Conservation (phyloP, 2,329 filamentous ascomycete species). For the Orbilia ellipsospora region DNA sequence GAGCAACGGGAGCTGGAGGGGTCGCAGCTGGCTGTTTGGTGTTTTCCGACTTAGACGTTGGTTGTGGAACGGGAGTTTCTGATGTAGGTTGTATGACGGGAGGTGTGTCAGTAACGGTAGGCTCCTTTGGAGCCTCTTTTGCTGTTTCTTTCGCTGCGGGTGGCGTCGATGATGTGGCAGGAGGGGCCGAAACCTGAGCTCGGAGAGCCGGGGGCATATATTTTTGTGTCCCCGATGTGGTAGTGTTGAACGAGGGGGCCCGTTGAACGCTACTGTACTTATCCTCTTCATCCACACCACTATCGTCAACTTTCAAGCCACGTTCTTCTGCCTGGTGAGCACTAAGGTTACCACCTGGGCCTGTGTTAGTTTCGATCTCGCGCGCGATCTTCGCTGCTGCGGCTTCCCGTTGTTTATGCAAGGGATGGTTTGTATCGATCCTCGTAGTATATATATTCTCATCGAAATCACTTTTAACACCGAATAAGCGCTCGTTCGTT, state of each 20-base stretch:
- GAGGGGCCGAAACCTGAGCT: conserved; percentile 66
- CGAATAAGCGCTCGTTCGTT: conserved; percentile 86
- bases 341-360: conserved; percentile 73
- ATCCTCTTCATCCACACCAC: conserved; percentile 85
- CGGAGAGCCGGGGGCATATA: conserved; percentile 92
- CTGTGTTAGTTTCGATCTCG: conserved; percentile 77
- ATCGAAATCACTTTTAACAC: conserved; percentile 88
- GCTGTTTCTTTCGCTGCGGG: conserved; percentile 44
- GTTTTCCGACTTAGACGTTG: conserved; percentile 60
- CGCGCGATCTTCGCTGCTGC: conserved; percentile 84
- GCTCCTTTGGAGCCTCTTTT: conserved; percentile 40
- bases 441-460: conserved; percentile 94
- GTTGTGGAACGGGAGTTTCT: conserved; percentile 39
- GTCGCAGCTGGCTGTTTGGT: conserved; percentile 61
- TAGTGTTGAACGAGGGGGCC: conserved; percentile 65
- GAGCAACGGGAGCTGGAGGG: conserved; percentile 49
- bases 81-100: conserved; percentile 8
- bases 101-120: conserved; percentile 2
- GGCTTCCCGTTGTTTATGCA: conserved; percentile 80
- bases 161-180: conserved; percentile 58
- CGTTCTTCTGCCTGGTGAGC: conserved; percentile 91
- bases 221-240: conserved; percentile 71
- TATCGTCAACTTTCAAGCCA: conserved; percentile 74
- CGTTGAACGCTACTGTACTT: conserved; percentile 92
- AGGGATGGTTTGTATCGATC: conserved; percentile 84